phyloP scores from a whole-genome alignment of 176 grass and related monocot species.

The Coix lacrymajobi region DNA sequence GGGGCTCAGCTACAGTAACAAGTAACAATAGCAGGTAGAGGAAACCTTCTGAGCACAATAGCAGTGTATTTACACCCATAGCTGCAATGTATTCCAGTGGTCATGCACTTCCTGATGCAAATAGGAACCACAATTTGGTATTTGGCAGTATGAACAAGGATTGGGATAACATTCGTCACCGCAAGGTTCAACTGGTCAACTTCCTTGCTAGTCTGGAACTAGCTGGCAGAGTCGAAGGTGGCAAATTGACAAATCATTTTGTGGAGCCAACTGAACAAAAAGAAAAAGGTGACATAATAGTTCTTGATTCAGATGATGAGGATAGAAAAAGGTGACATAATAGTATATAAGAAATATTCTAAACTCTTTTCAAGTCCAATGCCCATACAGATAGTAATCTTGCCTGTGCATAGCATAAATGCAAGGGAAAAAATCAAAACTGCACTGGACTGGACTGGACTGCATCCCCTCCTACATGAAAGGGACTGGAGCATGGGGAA shows the following conservation, averaged over 20 bases:
- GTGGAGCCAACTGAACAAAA: slow-evolving; percentile 35
- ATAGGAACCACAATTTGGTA: slow-evolving; percentile 16
- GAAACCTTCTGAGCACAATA: slow-evolving; percentile 15
- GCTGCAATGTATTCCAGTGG: slow-evolving; percentile 9
- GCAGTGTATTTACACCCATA: slow-evolving; percentile 7
- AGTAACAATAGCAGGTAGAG: slow-evolving; percentile 1
- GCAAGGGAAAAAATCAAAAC: too few species aligned
- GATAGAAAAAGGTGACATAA: slow-evolving; percentile 31
- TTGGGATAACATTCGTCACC: slow-evolving; percentile 28
- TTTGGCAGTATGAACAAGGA: slow-evolving; percentile 57
- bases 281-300: slow-evolving; percentile 37
- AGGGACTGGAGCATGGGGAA: slow-evolving; percentile 39
- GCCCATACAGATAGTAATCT: too few species aligned
- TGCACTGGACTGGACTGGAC: neutral
- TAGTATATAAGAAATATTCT: too few species aligned
- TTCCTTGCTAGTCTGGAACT: slow-evolving; percentile 43
- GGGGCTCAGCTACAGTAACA: too few species aligned
- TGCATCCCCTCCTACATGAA: slow-evolving; percentile 27
- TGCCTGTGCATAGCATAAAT: too few species aligned
- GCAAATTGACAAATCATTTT: neutral
- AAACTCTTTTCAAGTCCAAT: too few species aligned
- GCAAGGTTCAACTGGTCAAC: slow-evolving; percentile 39
- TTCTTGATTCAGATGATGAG: slow-evolving; percentile 89
- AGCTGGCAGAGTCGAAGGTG: neutral
- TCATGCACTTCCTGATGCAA: slow-evolving; percentile 25